Percentiles rank a stretch among this genome's conserved stretches.
phyloP scores from a whole-genome alignment of 2,329 filamentous ascomycete species.

The Epichloe coenophiala region DNA sequence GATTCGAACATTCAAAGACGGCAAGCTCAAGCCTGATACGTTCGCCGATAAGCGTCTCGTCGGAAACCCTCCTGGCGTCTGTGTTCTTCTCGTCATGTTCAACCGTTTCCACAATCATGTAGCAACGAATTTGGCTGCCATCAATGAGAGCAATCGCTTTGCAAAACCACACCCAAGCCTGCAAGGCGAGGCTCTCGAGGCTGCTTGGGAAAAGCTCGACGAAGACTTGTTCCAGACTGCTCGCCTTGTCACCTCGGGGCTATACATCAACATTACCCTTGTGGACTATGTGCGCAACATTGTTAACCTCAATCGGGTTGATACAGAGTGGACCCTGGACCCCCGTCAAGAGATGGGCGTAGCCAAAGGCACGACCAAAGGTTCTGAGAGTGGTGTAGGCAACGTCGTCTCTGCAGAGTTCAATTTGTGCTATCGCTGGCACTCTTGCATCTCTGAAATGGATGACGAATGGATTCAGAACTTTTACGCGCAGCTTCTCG shows the following conservation, averaged over 20 bases:
- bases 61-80: conserved; percentile 59
- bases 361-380: conserved; percentile 35
- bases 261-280: conserved; percentile 69
- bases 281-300: conserved; percentile 71
- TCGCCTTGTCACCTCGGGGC: conserved; percentile 56
- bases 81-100: conserved; percentile 64
- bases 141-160: conserved; percentile 77
- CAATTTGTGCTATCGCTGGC: conserved; percentile 80
- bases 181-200: conserved; percentile 32
- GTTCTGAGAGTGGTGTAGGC: conserved; percentile 58
- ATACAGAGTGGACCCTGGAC: conserved; percentile 72
- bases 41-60: conserved; percentile 59
- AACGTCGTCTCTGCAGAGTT: conserved; percentile 82
- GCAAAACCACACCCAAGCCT: conserved; percentile 43
- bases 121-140: conserved; percentile 63
- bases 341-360: conserved; percentile 56
- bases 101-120: conserved; percentile 81
- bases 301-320: conserved; percentile 41
- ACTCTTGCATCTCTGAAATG: conserved; percentile 56
- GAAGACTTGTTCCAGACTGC: conserved; percentile 71
- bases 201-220: conserved; percentile 55
- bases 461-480: conserved; percentile 73
- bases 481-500: conserved; percentile 49
- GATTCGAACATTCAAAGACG: conserved; percentile 57
- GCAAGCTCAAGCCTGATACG: conserved; percentile 57